Evolutionary conservation across 345 rosid genomes (phyloP).

Genomic region (Noccaea bulbosa): DNA sequence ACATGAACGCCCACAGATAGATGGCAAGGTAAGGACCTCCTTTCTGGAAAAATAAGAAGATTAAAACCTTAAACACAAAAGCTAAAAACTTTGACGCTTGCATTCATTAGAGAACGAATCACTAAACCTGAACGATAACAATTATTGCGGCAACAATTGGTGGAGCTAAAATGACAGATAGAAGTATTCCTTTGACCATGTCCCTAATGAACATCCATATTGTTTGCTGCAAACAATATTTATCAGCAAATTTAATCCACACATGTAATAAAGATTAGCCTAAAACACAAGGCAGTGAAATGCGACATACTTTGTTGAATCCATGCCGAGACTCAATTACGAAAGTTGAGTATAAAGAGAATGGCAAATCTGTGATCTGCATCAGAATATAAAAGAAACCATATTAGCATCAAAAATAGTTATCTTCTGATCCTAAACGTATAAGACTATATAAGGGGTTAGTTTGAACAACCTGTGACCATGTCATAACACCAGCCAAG

Average conservation of each 20-base stretch:
- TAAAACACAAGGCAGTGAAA: slow-evolving; percentile 26
- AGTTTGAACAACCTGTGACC: slow-evolving; percentile 81
- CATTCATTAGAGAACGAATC: slow-evolving; percentile 4
- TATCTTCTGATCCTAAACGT: neutral
- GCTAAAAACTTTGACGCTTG: neutral
- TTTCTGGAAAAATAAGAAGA: slow-evolving; percentile 59
- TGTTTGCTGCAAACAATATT: slow-evolving; percentile 79
- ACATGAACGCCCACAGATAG: slow-evolving; percentile 98
- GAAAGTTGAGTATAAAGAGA: slow-evolving; percentile 94
- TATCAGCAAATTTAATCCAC: slow-evolving; percentile 2
- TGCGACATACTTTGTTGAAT: slow-evolving; percentile 79
- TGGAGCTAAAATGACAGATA: slow-evolving; percentile 81
- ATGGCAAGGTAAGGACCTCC: slow-evolving; percentile 99
- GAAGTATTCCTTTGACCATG: slow-evolving; percentile 74
- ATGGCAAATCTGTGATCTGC: slow-evolving; percentile 97
- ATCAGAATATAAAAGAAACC: slow-evolving; percentile 37
- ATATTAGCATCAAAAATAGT: slow-evolving; percentile 3
- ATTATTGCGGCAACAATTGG: slow-evolving; percentile 88
- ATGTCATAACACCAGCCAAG: slow-evolving; percentile 86
- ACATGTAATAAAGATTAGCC: neutral
- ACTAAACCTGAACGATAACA: slow-evolving; percentile 77
- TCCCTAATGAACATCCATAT: slow-evolving; percentile 92
- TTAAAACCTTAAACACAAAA: slow-evolving; percentile 16
- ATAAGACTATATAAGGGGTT: slow-evolving; percentile 13
- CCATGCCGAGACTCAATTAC: slow-evolving; percentile 98